These are phyloP conservation scores for Trichosporon faecale DNA, from an alignment of 1,284 basidiomycete species.

Conservation along the genomic window DNA sequence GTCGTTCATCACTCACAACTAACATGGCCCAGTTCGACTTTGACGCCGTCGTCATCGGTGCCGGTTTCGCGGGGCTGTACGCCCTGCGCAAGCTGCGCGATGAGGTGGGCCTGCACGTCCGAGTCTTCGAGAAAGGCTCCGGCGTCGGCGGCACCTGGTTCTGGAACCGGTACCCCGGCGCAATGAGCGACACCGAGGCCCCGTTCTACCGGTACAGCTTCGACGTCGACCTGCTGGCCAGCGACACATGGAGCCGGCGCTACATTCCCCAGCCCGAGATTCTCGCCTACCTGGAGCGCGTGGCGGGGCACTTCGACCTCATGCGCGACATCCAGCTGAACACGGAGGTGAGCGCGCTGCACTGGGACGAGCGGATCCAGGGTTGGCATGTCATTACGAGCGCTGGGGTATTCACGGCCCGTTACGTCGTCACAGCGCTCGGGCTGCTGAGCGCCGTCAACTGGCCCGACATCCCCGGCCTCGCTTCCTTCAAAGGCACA, in stretches of 20 bases:
- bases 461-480: slow-evolving; percentile 17
- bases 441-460: slow-evolving; percentile 27
- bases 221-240: slow-evolving; percentile 17
- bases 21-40: neutral
- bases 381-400: neutral
- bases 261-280: slow-evolving; percentile 37
- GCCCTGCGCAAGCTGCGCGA: slow-evolving; percentile 16
- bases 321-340: slow-evolving; percentile 30
- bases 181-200: slow-evolving; percentile 34
- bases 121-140: slow-evolving; percentile 10
- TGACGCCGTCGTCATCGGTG: slow-evolving; percentile 20
- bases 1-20: neutral
- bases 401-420: slow-evolving; percentile 13
- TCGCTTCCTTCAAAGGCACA: slow-evolving; percentile 15
- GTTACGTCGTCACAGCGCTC: slow-evolving; percentile 30
- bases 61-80: slow-evolving; percentile 19
- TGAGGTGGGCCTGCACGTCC: slow-evolving; percentile 10
- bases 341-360: slow-evolving; percentile 14
- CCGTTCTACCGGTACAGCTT: slow-evolving; percentile 33
- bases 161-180: slow-evolving; percentile 29
- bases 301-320: slow-evolving; percentile 28
- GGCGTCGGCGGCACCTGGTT: slow-evolving; percentile 23
- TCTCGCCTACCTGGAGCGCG: slow-evolving; percentile 30
- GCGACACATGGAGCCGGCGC: slow-evolving; percentile 25
- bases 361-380: neutral